A percentile compares a stretch with the other conserved stretches of the same genome.
phyloP scores from a whole-genome alignment of 371 early-diverging fungal genomes.

The Saksenaea vasiformis region DNA sequence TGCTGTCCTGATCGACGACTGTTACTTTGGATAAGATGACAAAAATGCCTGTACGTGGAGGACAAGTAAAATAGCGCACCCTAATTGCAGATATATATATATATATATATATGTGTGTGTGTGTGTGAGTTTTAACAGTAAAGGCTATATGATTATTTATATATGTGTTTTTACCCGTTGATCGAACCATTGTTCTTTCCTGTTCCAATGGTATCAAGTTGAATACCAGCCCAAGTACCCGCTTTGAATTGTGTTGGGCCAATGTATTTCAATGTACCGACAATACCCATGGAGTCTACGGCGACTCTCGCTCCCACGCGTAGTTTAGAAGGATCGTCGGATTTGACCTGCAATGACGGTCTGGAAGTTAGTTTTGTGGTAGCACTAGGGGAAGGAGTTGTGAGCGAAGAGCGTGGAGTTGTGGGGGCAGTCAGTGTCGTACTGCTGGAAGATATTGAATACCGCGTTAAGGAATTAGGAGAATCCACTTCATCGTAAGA shows the following conservation, averaged over 20 bases:
- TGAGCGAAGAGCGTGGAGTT: slow-evolving; percentile 20
- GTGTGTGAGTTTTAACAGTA: no score
- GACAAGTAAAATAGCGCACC: slow-evolving; percentile 22
- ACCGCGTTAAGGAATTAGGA: slow-evolving; percentile 14
- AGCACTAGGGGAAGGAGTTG: slow-evolving; percentile 10
- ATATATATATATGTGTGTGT: no score
- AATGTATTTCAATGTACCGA: slow-evolving; percentile 69
- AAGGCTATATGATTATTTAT: no score
- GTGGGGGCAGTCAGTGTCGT: slow-evolving; percentile 16
- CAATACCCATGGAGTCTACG: slow-evolving; percentile 55
- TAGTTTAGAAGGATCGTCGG: slow-evolving; percentile 3
- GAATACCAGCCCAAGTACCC: slow-evolving; percentile 80
- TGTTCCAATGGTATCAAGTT: slow-evolving; percentile 61
- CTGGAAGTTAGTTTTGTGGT: neutral
- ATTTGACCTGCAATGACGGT: neutral
- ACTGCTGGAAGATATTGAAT: slow-evolving; percentile 19
- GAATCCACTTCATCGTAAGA: slow-evolving; percentile 3
- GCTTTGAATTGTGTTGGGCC: slow-evolving; percentile 70
- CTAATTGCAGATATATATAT: slow-evolving; percentile 9
- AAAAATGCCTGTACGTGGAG: slow-evolving; percentile 26
- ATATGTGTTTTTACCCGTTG: slow-evolving; percentile 51
- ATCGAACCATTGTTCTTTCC: slow-evolving; percentile 80
- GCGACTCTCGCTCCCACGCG: slow-evolving; percentile 58
- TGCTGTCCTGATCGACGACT: neutral
- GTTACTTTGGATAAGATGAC: slow-evolving; percentile 17